phyloP scores from a whole-genome alignment of 108 stramenopile genomes.

The Skeletonema marinoi region DNA sequence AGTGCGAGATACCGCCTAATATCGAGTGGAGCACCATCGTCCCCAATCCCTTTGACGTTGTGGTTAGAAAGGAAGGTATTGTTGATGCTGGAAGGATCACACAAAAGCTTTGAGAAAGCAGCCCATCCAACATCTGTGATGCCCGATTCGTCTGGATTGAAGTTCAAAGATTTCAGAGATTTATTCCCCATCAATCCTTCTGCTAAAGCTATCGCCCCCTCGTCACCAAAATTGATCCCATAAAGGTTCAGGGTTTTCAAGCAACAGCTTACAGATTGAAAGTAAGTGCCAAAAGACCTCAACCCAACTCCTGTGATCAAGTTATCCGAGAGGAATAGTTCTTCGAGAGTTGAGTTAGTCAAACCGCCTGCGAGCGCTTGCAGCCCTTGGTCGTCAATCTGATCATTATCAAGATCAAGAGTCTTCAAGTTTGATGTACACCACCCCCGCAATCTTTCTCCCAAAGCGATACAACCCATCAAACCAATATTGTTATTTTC shows the following conservation, averaged over 20 bases:
- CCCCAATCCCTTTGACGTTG: not conserved
- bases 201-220: not conserved
- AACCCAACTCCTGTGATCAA: not conserved
- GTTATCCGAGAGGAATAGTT: not conserved
- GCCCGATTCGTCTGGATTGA: not conserved
- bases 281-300: not conserved
- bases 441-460: not conserved
- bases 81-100: not conserved
- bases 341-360: too few species aligned
- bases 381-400: not conserved
- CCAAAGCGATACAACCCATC: not conserved
- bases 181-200: not conserved
- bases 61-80: not conserved
- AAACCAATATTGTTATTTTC: not conserved
- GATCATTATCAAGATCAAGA: not conserved
- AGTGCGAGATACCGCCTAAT: too few species aligned
- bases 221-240: not conserved
- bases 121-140: not conserved
- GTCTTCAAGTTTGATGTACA: too few species aligned
- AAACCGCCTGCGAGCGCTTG: too few species aligned
- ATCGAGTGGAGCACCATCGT: too few species aligned
- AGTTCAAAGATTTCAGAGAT: not conserved
- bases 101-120: not conserved
- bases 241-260: not conserved
- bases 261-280: not conserved